phyloP scores from a whole-genome alignment of 2,329 filamentous ascomycete genomes.

The Tolypocladium sp. region DNA sequence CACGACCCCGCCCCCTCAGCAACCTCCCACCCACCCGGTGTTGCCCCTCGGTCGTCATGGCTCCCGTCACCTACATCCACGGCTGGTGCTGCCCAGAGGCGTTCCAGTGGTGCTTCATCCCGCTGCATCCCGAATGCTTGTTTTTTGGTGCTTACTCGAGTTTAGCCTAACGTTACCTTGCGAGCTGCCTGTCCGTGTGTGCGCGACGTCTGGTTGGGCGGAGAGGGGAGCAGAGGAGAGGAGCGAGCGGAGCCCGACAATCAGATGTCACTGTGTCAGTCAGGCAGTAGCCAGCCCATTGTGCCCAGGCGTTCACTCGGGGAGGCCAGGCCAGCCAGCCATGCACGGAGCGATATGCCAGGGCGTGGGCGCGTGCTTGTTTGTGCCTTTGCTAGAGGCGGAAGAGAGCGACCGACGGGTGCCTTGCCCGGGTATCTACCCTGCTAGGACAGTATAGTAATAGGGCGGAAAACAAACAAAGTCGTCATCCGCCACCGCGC shows the following conservation, averaged over 20 bases:
- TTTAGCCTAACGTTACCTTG: no score
- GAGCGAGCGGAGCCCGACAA: background rate
- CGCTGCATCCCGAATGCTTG: background rate
- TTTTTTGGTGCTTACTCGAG: background rate
- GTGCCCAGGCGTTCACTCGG: background rate
- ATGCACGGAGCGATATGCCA: background rate
- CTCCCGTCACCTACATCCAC: background rate
- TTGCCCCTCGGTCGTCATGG: background rate
- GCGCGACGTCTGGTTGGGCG: no score
- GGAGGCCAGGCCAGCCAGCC: background rate
- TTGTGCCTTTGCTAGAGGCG: no score
- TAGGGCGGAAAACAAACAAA: background rate
- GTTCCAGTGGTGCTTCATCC: background rate
- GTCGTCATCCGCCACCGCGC: background rate
- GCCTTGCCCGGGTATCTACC: background rate
- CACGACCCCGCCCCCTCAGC: background rate
- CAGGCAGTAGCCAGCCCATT: background rate
- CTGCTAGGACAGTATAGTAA: background rate
- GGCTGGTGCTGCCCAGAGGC: no score
- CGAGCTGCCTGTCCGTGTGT: no score
- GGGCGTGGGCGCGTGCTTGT: no score
- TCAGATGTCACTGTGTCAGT: background rate
- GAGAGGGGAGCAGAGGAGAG: background rate
- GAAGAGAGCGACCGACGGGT: background rate
- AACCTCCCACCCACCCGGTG: background rate